These are phyloP conservation scores for Pythium diclinum DNA, from an alignment of 352 stramenopile genomes.

Conservation along the genomic window DNA sequence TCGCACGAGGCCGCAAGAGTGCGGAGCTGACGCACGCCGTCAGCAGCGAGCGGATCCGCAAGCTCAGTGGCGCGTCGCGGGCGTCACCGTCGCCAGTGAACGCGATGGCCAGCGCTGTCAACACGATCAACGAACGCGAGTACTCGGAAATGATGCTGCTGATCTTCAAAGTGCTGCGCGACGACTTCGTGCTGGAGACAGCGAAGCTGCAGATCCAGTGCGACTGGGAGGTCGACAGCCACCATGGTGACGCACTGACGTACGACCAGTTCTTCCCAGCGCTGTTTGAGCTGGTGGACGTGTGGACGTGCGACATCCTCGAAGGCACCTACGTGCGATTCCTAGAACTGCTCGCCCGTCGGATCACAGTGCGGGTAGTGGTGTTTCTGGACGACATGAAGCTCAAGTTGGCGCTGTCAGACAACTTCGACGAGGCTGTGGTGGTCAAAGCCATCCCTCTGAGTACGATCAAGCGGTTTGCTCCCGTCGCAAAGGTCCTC, in stretches of 20 bases:
- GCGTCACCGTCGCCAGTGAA: neutral
- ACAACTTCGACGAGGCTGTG: conserved; percentile 71
- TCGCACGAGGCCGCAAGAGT: conserved; percentile 44
- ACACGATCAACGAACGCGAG: conserved; percentile 50
- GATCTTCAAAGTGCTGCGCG: conserved; percentile 72
- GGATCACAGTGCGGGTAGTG: conserved; percentile 65
- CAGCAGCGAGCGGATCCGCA: conserved; percentile 9
- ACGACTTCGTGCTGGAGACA: conserved; percentile 61
- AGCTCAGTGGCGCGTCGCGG: conserved; percentile 18
- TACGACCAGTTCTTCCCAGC: conserved; percentile 68
- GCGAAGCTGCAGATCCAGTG: conserved; percentile 63
- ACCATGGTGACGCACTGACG: conserved; percentile 43
- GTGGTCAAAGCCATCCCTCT: conserved; percentile 77
- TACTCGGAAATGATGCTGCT: conserved; percentile 76
- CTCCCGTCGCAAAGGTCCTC: conserved; percentile 53
- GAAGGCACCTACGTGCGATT: conserved; percentile 68
- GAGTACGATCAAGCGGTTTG: conserved; percentile 64
- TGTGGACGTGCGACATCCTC: conserved; percentile 79
- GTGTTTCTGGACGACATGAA: conserved; percentile 71
- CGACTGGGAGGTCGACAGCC: conserved; percentile 80
- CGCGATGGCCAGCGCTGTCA: conserved; percentile 10
- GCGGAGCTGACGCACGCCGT: conserved; percentile 15
- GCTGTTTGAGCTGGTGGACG: conserved; percentile 74
- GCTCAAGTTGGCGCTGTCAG: conserved; percentile 64
- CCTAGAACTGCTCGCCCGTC: conserved; percentile 53